Evolutionary conservation across 2,329 filamentous ascomycete species (phyloP).

Genomic region (Pyrenochaeta sp.): DNA sequence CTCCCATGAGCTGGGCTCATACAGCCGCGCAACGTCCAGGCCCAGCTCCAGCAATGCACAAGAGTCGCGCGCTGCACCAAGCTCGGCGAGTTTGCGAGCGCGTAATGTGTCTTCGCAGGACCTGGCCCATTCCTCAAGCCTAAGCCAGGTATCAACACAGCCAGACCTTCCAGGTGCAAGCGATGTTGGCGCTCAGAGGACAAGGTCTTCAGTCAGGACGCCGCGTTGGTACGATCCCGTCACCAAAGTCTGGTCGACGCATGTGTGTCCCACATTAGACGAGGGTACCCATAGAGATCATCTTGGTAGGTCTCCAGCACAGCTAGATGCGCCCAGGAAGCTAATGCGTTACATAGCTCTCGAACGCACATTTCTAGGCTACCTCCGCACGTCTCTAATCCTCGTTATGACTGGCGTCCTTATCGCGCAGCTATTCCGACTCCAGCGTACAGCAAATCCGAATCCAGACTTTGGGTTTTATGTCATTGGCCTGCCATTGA

Average conservation of each 20-base stretch:
- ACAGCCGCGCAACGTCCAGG: not conserved
- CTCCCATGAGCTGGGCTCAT: constrained; percentile 21
- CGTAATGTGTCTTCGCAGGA: constrained; percentile 8
- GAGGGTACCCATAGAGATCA: constrained; percentile 62
- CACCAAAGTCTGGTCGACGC: constrained; percentile 56
- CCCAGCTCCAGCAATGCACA: not conserved
- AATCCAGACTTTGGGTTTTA: constrained; percentile 64
- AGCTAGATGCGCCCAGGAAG: too few relatives aligned
- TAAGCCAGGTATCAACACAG: constrained; percentile 12
- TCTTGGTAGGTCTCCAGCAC: constrained; percentile 59
- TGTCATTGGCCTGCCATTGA: constrained; percentile 67
- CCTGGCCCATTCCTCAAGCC: constrained; percentile 5
- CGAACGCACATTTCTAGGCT: constrained; percentile 77
- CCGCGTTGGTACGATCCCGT: constrained; percentile 49
- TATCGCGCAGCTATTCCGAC: constrained; percentile 71
- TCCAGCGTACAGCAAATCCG: constrained; percentile 59
- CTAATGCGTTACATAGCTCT: constrained; percentile 71
- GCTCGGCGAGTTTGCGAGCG: constrained; percentile 7
- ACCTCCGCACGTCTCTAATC: constrained; percentile 73
- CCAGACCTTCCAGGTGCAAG: constrained; percentile 1
- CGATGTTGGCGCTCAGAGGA: constrained; percentile 1
- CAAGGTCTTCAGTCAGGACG: not conserved
- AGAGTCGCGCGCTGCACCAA: not conserved
- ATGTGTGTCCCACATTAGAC: constrained; percentile 60
- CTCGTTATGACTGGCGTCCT: constrained; percentile 71